phyloP scores from a whole-genome alignment of 164 flowering plant genomes.

The Euptelea pleiosperma region DNA sequence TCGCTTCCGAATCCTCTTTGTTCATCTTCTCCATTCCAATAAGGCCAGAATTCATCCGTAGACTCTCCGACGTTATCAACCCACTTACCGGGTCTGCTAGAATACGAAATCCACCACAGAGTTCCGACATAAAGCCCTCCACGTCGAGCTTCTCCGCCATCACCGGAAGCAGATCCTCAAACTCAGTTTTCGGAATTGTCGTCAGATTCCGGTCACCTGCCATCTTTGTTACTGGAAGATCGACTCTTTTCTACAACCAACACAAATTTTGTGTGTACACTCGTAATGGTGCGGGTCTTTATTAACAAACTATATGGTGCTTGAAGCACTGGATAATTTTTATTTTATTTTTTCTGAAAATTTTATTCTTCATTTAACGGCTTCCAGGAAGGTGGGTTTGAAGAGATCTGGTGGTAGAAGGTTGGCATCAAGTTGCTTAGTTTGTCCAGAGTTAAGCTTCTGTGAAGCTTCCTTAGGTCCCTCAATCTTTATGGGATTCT shows the following conservation, averaged over 20 bases:
- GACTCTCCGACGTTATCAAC: slow-evolving; percentile 59
- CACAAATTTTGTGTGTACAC: no score
- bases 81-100: slow-evolving; percentile 57
- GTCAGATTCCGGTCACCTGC: slow-evolving; percentile 3
- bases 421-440: background rate
- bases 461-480: slow-evolving; percentile 9
- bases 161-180: slow-evolving; percentile 72
- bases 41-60: slow-evolving; percentile 49
- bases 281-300: no score
- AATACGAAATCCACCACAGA: slow-evolving; percentile 69
- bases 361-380: background rate
- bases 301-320: no score
- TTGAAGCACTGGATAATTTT: no score
- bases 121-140: slow-evolving; percentile 62
- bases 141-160: slow-evolving; percentile 90
- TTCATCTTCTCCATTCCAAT: slow-evolving; percentile 78
- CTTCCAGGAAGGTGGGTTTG: slow-evolving; percentile 2
- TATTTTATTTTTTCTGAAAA: no score
- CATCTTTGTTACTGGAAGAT: no score
- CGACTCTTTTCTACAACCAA: no score
- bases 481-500: background rate
- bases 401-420: background rate
- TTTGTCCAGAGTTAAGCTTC: background rate
- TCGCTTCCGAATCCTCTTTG: slow-evolving; percentile 60
- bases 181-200: slow-evolving; percentile 14